Base-by-base conservation (phyloP, 2,329 filamentous ascomycete species). In the Stagonosporopsis chrysanthemi region DNA sequence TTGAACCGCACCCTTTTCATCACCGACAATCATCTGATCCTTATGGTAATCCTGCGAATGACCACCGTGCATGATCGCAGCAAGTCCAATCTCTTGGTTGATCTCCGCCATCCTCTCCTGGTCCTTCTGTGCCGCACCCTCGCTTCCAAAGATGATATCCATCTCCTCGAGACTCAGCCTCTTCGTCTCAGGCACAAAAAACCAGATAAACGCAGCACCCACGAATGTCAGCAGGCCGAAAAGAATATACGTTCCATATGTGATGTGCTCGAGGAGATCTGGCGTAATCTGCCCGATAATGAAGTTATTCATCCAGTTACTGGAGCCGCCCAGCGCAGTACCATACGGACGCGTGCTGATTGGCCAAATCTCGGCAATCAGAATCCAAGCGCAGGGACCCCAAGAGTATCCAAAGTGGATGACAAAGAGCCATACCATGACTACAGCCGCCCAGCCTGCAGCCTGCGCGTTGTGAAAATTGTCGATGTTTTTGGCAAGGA, bases 361-460 rank as follows among this genome's bases (percentile, higher is more conserved):
- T 0, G 89, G 90, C 86, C 88, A 92, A 39, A 92, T 86, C 75
- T 92, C 90, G 2, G 88, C 85, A 1, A 91, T 83, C 52, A 92
- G 81, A 58, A 91, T 90, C 90, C 90, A 92, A 0, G 87, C 84
- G 65, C 86, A 88, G 2, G 89, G 89, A 0, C 89, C 88, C 89
- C 89, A 92, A 0, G 84, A 87, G 71, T 90, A 91, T 28, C 88
- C 90, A 67, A 92, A 92, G 74, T 90, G 84, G 28, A 90, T 79
- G 26, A 90, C 86, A 62, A 90, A 92, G 0, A 92, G 80, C 89
- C 89, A 92, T 8, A 90, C 86, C 84, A 90, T 88, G 49, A 73
- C 80, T 6, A 85, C 88, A 0, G 88, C 84, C 4, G 79, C 89
- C 90, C 90, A 92, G 1, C 89, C 89, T 0, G 88, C 87, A 0